Conservation (phyloP, 2,329 filamentous ascomycete species). For the Botrytis fabae region DNA sequence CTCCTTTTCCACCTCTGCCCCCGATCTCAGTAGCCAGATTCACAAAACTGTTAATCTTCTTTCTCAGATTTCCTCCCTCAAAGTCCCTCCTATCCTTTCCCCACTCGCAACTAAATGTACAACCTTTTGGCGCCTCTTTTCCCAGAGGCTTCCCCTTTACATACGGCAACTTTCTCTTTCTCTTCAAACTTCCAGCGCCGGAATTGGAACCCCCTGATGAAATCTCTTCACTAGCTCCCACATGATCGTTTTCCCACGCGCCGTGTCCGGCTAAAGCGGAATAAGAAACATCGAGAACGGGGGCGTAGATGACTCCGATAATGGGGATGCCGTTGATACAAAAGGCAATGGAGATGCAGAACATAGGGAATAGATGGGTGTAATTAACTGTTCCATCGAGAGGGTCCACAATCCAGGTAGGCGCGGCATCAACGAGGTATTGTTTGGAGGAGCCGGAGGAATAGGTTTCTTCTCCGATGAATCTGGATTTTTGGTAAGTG, state of each 20-base stretch:
- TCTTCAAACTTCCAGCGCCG: constrained; percentile 15
- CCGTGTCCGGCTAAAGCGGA: constrained; percentile 65
- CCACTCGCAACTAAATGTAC: constrained; percentile 76
- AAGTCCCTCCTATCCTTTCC: constrained; percentile 71
- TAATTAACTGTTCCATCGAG: constrained; percentile 51
- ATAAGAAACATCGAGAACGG: constrained; percentile 69
- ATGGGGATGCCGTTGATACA: constrained; percentile 58
- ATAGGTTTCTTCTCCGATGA: constrained; percentile 77
- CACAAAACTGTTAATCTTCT: constrained; percentile 73
- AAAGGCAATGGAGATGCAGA: constrained; percentile 76
- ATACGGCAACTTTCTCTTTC: constrained; percentile 65
- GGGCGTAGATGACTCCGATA: constrained; percentile 72
- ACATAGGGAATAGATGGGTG: constrained; percentile 78
- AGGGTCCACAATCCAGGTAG: constrained; percentile 77
- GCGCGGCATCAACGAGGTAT: constrained; percentile 63
- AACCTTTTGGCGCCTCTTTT: constrained; percentile 62
- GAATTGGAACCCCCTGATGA: not conserved
- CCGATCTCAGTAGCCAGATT: constrained; percentile 71
- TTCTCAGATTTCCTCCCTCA: constrained; percentile 65
- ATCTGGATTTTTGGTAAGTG: constrained; percentile 47
- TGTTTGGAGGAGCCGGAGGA: constrained; percentile 65
- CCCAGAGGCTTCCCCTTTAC: constrained; percentile 64
- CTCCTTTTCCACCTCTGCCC: constrained; percentile 64
- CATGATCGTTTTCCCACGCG: constrained; percentile 50
- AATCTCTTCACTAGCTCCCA: not conserved